Evolutionary conservation across 192 early-diverging fungal genomes (phyloP), one percentile per base, ranked within the genome.

Genomic region (Linnemannia exigua): DNA sequence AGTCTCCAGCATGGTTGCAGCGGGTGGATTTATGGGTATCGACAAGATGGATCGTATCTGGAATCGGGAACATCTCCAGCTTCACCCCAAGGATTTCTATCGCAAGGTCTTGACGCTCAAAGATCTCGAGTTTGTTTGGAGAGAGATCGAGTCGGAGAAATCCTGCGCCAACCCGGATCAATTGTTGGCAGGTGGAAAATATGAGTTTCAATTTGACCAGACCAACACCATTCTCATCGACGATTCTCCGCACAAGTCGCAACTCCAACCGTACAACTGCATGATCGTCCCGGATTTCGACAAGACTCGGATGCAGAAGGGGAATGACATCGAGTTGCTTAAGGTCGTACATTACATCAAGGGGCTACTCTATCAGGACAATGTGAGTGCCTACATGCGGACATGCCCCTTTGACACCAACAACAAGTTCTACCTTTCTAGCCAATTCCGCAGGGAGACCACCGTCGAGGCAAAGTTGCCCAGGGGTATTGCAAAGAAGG

Each of bases 51-150:
- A 25, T 38, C 69, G 84, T 0, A 87, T 92, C n/a, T 96, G 95
- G 95, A 89, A 88, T 41, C 90, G 95, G 20, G 63, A 58, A 0
- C 81, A 89, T 70, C 93, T 92, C 76, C 68, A 71, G 12, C 87
- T 94, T 46, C 33, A 87, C 15, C 35, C 46, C 31, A 17, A 41
- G 1, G 87, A 93, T 20, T 92, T 82, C 73, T 15, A 81, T 33
- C 70, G 73, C 9, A 93, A 92, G 54, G 81, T 75, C 0, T 28
- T 88, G 37, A 92, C 93, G 0, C 84, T 94, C 17, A 96, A 96
- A 75, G 91, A 96, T 54, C 83, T 96, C n/a, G 80, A 86, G 20
- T 72, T 77, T 31, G 91, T 96, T 12, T 91, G 91, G 87, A 68
- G 87, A 11, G 82, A 87, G 2, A 90, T 88, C 22, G 89, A 84